Evolutionary conservation across 768 basidiomycete species (phyloP), one percentile per base, ranked within the genome.

Genomic region (Boletellus ananas): DNA sequence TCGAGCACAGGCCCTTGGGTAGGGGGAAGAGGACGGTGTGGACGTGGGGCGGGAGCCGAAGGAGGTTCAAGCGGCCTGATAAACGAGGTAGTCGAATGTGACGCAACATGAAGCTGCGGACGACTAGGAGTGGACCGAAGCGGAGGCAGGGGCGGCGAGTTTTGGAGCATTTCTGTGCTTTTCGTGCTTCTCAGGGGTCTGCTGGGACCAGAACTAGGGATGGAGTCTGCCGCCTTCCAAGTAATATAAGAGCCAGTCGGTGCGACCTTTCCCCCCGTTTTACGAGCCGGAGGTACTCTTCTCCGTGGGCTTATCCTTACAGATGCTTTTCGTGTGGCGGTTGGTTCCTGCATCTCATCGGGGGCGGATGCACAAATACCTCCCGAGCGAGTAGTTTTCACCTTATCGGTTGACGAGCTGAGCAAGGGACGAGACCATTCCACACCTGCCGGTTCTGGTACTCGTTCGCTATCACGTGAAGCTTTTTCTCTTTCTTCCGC

Each of bases 191-290:
- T 68, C 25, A 68, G 18, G 2, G 46, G 4, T 39, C 47, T 58
- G 33, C 23, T 27, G 31, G 78, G 76, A 13, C 72, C 64, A 2
- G 79, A 55, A 34, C 50, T 51, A 18, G 67, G 43, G 42, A 57
- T 58, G 16, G 60, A 45, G 43, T 77, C 70, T 34, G 70, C 64
- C 31, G 72, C 62, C 50, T 59, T 68, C 56, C 57, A 61, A 18
- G 49, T 49, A 14, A 67, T 43, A 33, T 58, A 55, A 46, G 43
- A 64, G 29, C 50, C 47, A 27, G 14, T 10, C 29, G 68, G 68
- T 20, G 58, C 63, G 16, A 51, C 46, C 36, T 33, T 68, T 39
- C 66, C 66, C n/a, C 66, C 66, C 7, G 37, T 47, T 31, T 45
- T 58, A 34, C 37, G 59, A 36, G 25, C 29, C 31, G 60, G 67